A percentile compares a stretch with the other conserved stretches of the same genome.
These are phyloP conservation scores for Raddia guianensis DNA, from an alignment of 176 grass and related monocot species.

Conservation along the genomic window DNA sequence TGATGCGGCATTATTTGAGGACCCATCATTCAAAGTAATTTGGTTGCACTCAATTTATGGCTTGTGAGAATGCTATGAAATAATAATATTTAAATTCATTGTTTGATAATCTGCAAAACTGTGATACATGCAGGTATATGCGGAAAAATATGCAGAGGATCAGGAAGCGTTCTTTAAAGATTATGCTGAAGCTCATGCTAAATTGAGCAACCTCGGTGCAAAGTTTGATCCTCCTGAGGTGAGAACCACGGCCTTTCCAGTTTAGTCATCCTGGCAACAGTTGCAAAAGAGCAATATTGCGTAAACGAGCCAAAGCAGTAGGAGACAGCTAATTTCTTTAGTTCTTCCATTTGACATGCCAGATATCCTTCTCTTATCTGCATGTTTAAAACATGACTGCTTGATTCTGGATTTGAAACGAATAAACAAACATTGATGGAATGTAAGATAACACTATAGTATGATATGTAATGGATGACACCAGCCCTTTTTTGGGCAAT, in stretches of 20 bases:
- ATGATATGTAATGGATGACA: neutral
- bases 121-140: conserved; percentile 58
- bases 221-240: conserved; percentile 95
- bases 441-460: neutral
- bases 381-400: neutral
- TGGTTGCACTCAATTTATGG: conserved; percentile 6
- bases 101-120: conserved; percentile 18
- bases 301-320: neutral
- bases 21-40: conserved; percentile 82
- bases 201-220: conserved; percentile 85
- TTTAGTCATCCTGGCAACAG: conserved; percentile 6
- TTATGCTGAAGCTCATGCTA: conserved; percentile 95
- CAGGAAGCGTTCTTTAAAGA: conserved; percentile 88
- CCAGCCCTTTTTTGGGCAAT: neutral
- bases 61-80: neutral
- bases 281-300: neutral
- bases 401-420: neutral
- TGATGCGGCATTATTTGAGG: conserved; percentile 87
- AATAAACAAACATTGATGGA: conserved; percentile 10
- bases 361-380: conserved; percentile 16
- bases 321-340: neutral
- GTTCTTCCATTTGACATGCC: neutral
- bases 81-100: neutral
- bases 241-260: conserved; percentile 3
- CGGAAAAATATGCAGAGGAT: conserved; percentile 81